phyloP scores from a whole-genome alignment of 1,284 basidiomycete species.

The Vanrija sp. region DNA sequence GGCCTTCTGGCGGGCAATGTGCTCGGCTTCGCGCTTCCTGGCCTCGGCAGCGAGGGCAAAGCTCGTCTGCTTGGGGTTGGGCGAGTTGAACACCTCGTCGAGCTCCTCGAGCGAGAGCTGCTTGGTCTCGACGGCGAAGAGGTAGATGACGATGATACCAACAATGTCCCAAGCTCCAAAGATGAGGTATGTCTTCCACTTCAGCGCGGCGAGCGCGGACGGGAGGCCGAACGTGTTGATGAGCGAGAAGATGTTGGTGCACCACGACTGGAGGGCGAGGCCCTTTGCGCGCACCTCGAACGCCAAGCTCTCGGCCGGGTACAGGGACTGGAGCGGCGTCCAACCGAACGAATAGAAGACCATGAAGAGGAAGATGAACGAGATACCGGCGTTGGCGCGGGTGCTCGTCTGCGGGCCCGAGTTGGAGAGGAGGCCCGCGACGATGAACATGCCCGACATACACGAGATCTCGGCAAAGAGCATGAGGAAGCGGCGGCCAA shows the following conservation, averaged over 20 bases:
- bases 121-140: conserved; percentile 54
- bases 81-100: conserved; percentile 55
- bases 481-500: conserved; percentile 32
- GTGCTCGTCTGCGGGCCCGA: conserved; percentile 16
- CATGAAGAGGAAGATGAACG: conserved; percentile 24
- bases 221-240: conserved; percentile 41
- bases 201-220: conserved; percentile 23
- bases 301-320: conserved; percentile 56
- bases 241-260: conserved; percentile 18
- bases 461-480: conserved; percentile 22
- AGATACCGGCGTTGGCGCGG: conserved; percentile 32
- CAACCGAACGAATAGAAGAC: conserved; percentile 54
- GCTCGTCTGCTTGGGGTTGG: conserved; percentile 53
- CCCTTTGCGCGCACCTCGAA: conserved; percentile 58
- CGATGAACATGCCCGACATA: conserved; percentile 28
- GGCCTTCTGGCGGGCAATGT: not conserved
- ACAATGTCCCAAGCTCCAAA: conserved; percentile 58
- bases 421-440: conserved; percentile 26
- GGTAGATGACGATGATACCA: conserved; percentile 58
- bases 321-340: conserved; percentile 59
- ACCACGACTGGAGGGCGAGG: conserved; percentile 28
- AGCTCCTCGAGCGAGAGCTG: conserved; percentile 58
- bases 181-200: conserved; percentile 52
- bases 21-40: conserved; percentile 9
- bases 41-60: conserved; percentile 23